These are phyloP conservation scores for Calocera cornea DNA, from an alignment of 768 basidiomycete genomes.

Conservation along the genomic window DNA sequence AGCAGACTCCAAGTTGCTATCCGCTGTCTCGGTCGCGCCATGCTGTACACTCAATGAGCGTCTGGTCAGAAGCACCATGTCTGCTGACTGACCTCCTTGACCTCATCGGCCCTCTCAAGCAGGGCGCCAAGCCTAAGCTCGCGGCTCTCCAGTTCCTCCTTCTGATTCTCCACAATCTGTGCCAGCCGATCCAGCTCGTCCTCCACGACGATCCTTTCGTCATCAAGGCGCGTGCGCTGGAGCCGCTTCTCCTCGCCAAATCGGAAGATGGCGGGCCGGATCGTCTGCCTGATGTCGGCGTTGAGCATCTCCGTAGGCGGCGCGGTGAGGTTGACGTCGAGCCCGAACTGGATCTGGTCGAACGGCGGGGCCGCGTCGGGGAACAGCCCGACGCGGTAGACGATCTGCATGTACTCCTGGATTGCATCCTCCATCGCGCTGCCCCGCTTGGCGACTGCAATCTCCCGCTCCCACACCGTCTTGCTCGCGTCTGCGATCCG, in stretches of 20 bases:
- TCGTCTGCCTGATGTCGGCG: constrained; percentile 51
- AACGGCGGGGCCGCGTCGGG: constrained; percentile 60
- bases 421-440: constrained; percentile 72
- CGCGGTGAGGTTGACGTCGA: constrained; percentile 69
- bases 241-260: constrained; percentile 60
- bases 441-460: constrained; percentile 64
- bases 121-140: constrained; percentile 58
- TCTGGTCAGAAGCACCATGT: neutral
- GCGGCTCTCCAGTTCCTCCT: constrained; percentile 59
- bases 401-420: constrained; percentile 60
- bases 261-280: constrained; percentile 62
- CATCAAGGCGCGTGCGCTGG: constrained; percentile 57
- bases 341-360: constrained; percentile 56
- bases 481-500: constrained; percentile 65
- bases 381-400: constrained; percentile 62
- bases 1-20: constrained; percentile 50
- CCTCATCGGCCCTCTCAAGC: constrained; percentile 64
- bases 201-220: constrained; percentile 65
- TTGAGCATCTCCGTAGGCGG: constrained; percentile 51
- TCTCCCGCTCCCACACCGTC: constrained; percentile 64
- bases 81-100: constrained; percentile 51
- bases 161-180: constrained; percentile 65
- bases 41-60: constrained; percentile 32
- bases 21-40: constrained; percentile 58
- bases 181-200: constrained; percentile 68